These are phyloP conservation scores for Calonectria ilicicola DNA, from an alignment of 2,329 filamentous ascomycete genomes.

Conservation along the genomic window DNA sequence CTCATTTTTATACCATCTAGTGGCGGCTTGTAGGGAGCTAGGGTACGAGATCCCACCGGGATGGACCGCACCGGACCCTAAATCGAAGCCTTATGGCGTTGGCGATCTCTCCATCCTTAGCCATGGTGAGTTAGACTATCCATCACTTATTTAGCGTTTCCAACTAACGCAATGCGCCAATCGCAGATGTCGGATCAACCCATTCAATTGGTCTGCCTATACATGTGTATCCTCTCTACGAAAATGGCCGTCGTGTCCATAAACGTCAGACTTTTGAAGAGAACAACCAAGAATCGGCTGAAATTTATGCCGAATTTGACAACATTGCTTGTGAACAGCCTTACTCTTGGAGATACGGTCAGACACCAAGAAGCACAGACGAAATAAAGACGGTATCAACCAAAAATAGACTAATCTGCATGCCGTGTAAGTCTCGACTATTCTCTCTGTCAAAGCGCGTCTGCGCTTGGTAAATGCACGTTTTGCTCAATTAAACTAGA, in stretches of 20 bases:
- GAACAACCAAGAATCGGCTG: slow-evolving; percentile 70
- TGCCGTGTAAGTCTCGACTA: slow-evolving; percentile 64
- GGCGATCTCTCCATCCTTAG: slow-evolving; percentile 59
- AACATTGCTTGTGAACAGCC: slow-evolving; percentile 64
- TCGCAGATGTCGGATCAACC: slow-evolving; percentile 63
- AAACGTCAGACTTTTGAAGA: slow-evolving; percentile 63
- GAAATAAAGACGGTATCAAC: slow-evolving; percentile 65
- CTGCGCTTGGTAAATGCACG: rapidly evolving
- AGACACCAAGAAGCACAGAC: slow-evolving; percentile 56
- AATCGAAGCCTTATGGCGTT: slow-evolving; percentile 57
- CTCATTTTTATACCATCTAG: neutral
- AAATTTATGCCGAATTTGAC: slow-evolving; percentile 72
- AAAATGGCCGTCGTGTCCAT: slow-evolving; percentile 71
- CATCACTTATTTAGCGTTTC: neutral
- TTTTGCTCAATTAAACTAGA: slow-evolving; percentile 53
- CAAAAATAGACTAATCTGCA: slow-evolving; percentile 76
- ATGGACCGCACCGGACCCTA: slow-evolving; percentile 65
- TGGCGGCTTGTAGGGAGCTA: neutral
- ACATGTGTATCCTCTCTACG: slow-evolving; percentile 76
- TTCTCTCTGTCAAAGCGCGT: neutral
- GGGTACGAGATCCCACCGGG: slow-evolving; percentile 56
- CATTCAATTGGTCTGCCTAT: slow-evolving; percentile 73
- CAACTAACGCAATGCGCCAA: slow-evolving; percentile 1
- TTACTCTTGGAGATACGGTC: slow-evolving; percentile 69
- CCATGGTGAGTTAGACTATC: slow-evolving; percentile 9